Evolutionary conservation across 1,139 yeast genomes (phyloP), one percentile per base, ranked within the genome.

Genomic region (Magnusiomyces ingens): DNA sequence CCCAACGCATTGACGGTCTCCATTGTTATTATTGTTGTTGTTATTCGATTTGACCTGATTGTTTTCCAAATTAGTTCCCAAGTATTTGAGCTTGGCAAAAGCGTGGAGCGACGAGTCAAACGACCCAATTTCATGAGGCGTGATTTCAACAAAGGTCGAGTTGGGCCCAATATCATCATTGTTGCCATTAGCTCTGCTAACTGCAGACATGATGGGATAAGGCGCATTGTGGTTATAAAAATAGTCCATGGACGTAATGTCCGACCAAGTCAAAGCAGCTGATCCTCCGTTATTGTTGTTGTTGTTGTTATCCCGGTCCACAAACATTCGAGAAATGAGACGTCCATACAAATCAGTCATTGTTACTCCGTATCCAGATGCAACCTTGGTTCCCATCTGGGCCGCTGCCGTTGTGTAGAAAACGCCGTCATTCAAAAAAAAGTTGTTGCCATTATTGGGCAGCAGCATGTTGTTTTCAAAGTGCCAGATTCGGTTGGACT

Each of bases 331-430:
- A 0, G 91, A 78, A 52, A 90, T 73, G 1, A 89, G 84, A 64
- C 95, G 75, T n/a, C 94, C 95, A 95, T 95, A 88, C 52, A 85
- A 77, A 71, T 88, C 96, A 12, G 95, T 85, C 53, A 88, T 60
- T 8, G 89, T 78, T 22, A 81, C 71, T 18, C 81, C 80, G 65
- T 75, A 87, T 0, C 95, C 95, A 0, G 93, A 91, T 37, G 78
- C 71, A 55, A 73, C 71, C 64, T 88, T 88, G 29, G 22, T 13
- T 17, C 15, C 18, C 11, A 45, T 32, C 45, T 10, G 52, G 45
- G 17, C 45, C 21, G 19, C 51, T 26, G 6, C 32, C 43, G 17
- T 48, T 52, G 22, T 49, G 44, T 12, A 55, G 37, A 8, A 55
- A 44, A 2, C 47, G 38, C 37, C 47, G 40, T 46, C 87, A 51